Percentiles rank a stretch among this genome's conserved stretches.
phyloP scores from a whole-genome alignment of 495 filamentous ascomycete genomes.

The Letharia columbiana region DNA sequence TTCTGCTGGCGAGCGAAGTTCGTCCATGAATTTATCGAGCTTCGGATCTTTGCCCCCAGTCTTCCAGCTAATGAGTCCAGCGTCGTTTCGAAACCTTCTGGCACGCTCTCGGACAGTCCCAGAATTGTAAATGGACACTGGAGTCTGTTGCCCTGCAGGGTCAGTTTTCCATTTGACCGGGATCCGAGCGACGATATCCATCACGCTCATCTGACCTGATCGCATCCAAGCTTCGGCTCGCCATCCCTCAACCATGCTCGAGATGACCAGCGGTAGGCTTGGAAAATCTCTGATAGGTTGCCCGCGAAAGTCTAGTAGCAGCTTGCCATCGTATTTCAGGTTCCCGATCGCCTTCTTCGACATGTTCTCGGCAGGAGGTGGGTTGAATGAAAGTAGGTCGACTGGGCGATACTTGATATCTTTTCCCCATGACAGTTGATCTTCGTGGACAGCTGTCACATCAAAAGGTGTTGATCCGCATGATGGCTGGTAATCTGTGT shows the following conservation, averaged over 20 bases:
- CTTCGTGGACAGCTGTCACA: not conserved
- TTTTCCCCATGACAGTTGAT: not conserved
- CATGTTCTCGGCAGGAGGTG: not conserved
- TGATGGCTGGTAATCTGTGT: not conserved
- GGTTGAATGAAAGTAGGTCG: not conserved
- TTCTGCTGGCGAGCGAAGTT: too few species aligned
- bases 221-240: too few species aligned
- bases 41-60: too few species aligned
- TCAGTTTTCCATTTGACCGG: not conserved
- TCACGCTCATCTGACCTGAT: too few species aligned
- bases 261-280: too few species aligned
- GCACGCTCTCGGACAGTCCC: not conserved
- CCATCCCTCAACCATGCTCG: too few species aligned
- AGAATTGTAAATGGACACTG: not conserved
- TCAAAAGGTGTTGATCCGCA: not conserved
- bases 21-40: too few species aligned
- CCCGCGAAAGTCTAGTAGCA: too few species aligned
- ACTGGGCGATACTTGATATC: not conserved
- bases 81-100: not conserved
- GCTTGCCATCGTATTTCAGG: not conserved
- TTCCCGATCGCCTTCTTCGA: not conserved
- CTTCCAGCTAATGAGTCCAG: too few species aligned
- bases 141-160: too few species aligned
- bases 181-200: not conserved
- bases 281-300: too few species aligned